Conservation (phyloP, 352 stramenopile genomes). For the Phytophthora foliorum region DNA sequence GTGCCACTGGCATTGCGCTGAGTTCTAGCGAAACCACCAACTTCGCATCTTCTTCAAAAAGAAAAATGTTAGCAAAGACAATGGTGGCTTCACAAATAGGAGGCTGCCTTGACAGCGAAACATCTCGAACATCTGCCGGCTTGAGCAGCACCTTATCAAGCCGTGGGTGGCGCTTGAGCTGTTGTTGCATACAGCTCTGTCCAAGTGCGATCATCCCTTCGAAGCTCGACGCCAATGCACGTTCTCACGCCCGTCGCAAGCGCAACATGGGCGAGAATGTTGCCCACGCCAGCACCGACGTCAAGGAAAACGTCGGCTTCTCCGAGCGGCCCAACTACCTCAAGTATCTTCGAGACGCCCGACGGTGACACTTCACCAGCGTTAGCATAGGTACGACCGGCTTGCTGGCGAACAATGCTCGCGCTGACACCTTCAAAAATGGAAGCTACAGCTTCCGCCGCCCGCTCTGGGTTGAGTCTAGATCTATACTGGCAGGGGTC, state of each 20-base stretch:
- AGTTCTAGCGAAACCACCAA: constrained; percentile 7
- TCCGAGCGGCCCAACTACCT: not conserved
- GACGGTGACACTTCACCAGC: constrained; percentile 9
- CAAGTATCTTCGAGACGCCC: not conserved
- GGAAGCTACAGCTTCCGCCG: not conserved
- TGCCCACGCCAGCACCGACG: constrained; percentile 15
- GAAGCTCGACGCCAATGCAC: constrained; percentile 11
- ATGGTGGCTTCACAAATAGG: constrained; percentile 10
- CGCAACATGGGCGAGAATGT: constrained; percentile 14
- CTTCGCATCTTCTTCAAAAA: constrained; percentile 4
- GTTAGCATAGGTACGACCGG: constrained; percentile 2
- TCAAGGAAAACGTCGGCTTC: constrained; percentile 10
- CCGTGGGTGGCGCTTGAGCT: not conserved
- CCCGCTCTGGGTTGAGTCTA: not conserved
- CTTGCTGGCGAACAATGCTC: constrained; percentile 8
- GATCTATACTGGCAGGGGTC: not conserved
- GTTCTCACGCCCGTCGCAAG: not conserved
- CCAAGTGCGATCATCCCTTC: not conserved
- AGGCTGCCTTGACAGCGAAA: not conserved
- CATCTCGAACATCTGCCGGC: not conserved
- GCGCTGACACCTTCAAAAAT: constrained; percentile 10
- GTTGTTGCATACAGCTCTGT: not conserved
- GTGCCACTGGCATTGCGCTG: constrained; percentile 5
- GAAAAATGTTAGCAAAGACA: not conserved
- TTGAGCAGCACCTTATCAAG: not conserved